A percentile compares a stretch with the other conserved stretches of the same genome.
Evolutionary conservation across 371 early-diverging fungal species (phyloP).

Genomic region (Mortierella sp.): DNA sequence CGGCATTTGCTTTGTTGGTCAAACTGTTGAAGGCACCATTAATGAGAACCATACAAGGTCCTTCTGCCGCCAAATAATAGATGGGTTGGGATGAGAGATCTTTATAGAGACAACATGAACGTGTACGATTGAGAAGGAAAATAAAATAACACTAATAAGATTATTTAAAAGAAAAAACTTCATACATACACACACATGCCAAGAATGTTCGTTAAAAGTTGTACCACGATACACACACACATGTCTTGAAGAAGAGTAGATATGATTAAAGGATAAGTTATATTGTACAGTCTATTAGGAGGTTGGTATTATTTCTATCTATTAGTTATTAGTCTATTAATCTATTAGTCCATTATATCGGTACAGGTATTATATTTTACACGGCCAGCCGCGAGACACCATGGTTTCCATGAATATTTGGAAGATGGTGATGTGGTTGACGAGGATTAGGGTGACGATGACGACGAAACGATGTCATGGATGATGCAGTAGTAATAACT

Average conservation of each 20-base stretch:
- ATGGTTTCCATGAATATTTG: background rate
- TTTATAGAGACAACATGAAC: background rate
- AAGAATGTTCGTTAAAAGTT: too few relatives aligned
- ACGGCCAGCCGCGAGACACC: background rate
- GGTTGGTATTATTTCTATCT: background rate
- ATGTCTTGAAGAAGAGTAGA: too few relatives aligned
- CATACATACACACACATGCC: background rate
- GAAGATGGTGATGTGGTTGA: background rate
- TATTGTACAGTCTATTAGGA: background rate
- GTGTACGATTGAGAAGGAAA: too few relatives aligned
- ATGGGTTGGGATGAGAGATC: background rate
- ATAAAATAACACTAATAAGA: too few relatives aligned
- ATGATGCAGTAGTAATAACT: background rate
- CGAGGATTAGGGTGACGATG: background rate
- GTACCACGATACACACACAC: too few relatives aligned
- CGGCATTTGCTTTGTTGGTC: slow-evolving; percentile 40
- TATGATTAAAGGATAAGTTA: too few relatives aligned
- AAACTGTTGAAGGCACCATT: slow-evolving; percentile 37
- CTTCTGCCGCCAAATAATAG: background rate
- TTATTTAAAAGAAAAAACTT: background rate
- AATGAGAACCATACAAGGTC: slow-evolving; percentile 14
- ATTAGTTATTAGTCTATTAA: background rate
- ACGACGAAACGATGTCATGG: background rate
- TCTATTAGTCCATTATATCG: background rate
- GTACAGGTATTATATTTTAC: background rate